Evolutionary conservation across 805 yeast species (phyloP).

Genomic region (Diddensiella caesifluorescens): DNA sequence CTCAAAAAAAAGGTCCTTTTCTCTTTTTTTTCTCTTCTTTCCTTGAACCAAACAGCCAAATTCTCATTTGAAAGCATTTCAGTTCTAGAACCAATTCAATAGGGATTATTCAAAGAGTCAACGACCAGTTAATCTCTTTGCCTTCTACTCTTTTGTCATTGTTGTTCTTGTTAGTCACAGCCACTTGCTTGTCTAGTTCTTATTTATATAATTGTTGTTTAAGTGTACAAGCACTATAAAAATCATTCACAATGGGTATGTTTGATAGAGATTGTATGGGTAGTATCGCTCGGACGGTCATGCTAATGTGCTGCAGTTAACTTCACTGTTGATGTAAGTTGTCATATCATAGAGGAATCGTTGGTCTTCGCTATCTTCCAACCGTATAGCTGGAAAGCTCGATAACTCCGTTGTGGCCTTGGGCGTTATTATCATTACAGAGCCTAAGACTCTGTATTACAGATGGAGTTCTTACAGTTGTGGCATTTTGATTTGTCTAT

Average conservation of each 20-base stretch:
- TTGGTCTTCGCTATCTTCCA: not conserved
- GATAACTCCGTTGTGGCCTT: no score
- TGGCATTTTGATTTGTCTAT: no score
- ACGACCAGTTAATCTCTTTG: no score
- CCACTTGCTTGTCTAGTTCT: slow-evolving; percentile 5
- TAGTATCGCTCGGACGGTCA: no score
- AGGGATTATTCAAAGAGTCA: no score
- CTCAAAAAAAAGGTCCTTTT: slow-evolving; percentile 9
- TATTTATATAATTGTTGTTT: slow-evolving; percentile 1
- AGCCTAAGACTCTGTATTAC: no score
- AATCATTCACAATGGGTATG: slow-evolving; percentile 30
- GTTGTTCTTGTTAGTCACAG: slow-evolving; percentile 8
- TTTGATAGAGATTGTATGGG: slow-evolving; percentile 5
- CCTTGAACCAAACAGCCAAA: slow-evolving; percentile 10
- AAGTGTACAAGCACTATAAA: slow-evolving; percentile 12
- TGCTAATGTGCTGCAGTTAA: slow-evolving; percentile 19
- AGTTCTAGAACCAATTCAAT: no score
- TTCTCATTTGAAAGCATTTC: no score
- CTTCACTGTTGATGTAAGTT: slow-evolving; percentile 28
- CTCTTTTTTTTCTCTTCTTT: not conserved
- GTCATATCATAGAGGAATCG: no score
- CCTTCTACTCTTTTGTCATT: slow-evolving; percentile 12
- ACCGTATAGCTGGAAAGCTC: not conserved
- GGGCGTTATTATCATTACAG: no score
- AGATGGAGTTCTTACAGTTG: no score